Base-by-base conservation (phyloP, 2,329 filamentous ascomycete species). In the Macrophomina pseudophaseolina region DNA sequence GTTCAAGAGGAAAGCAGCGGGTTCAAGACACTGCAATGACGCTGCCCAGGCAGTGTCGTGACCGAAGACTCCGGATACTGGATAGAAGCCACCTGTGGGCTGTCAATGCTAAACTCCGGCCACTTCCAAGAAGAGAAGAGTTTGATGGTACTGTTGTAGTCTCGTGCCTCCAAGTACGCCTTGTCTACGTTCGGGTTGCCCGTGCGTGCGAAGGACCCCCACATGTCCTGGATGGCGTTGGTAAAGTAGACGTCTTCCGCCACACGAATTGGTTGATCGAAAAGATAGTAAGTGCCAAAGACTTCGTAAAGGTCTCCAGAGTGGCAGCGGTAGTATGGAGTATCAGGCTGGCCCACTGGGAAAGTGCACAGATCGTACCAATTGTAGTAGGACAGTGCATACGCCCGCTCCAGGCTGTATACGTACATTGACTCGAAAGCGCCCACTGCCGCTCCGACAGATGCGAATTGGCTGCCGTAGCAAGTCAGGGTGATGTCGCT, bases 281-380 rank as follows among this genome's bases (percentile, higher is more conserved):
- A 62, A 4, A 62, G 44, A 9, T 62, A 62, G 32, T 62, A 62
- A 1, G 58, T 49, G 11, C 58, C 58, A 5, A 62, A 62, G 0
- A 62, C 44, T 32, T 62, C 58, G 32, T 49, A 62, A 14, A 62
- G n/a, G 5, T 62, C 58, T 1, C 58, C 58, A 0, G 58, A 62
- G 30, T 62, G 58, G 18, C 58, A 62, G 44, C 58, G 58, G 58
- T 62, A 62, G 44, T 62, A 62, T 18, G 58, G 58, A 2, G 42
- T 51, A 3, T 62, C 32, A 3, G 58, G 58, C 32, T 62, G 3
- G n/a, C 44, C 58, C 4, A 62, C 44, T 9, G 58, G 58, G 7
- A 62, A 62, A n/a, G 30, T 49, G 44, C 58, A 62, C 1, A 38
- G n/a, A 32, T 9, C 58, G 58, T 49, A 62, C 42, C 16, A 38